Evolutionary conservation across 257 asterid genomes (phyloP).

Genomic region (Nicotiana obtusifolia): DNA sequence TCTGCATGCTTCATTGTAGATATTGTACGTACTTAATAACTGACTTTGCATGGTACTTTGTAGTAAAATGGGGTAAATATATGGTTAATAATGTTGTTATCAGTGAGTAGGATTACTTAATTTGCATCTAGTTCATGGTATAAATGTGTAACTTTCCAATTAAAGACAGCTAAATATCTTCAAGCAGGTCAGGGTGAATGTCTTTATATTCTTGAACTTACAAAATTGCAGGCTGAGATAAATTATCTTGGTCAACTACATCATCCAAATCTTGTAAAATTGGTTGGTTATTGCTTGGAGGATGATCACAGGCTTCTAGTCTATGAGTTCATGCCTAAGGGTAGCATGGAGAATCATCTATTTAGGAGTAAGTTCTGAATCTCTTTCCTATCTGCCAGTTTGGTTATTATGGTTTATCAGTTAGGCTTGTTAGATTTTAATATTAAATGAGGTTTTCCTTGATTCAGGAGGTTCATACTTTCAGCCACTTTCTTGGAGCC

Average conservation of each 20-base stretch:
- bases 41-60: not conserved
- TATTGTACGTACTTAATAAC: not conserved
- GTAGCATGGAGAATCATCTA: conserved; percentile 93
- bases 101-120: not conserved
- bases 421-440: not conserved
- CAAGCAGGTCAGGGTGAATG: not conserved
- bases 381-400: not conserved
- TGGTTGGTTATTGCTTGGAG: conserved; percentile 87
- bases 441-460: conserved; percentile 4
- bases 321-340: conserved; percentile 87
- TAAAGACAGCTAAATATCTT: not conserved
- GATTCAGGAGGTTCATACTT: conserved; percentile 76
- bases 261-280: conserved; percentile 75
- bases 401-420: not conserved
- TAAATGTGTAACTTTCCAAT: not conserved
- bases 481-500: conserved; percentile 69
- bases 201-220: not conserved
- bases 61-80: not conserved
- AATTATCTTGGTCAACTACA: conserved; percentile 80
- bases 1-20: not conserved
- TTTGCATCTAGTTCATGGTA: not conserved
- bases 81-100: not conserved
- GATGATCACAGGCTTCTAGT: conserved; percentile 85
- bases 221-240: conserved; percentile 67
- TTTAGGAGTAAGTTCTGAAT: conserved; percentile 63